These are phyloP conservation scores for Plectranthus barbatus DNA, from an alignment of 257 asterid species.

Conservation along the genomic window DNA sequence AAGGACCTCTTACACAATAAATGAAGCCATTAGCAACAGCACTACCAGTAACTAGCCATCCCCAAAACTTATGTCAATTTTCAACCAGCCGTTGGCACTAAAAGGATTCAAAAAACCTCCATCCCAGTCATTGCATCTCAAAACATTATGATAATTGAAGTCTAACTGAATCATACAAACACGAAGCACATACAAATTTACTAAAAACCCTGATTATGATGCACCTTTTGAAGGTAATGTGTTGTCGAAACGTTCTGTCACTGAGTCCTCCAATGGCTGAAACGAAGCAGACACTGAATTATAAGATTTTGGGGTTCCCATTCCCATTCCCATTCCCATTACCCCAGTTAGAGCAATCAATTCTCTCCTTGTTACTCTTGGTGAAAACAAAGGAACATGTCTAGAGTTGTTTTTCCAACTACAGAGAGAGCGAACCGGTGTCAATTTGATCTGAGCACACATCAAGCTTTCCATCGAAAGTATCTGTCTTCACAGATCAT, in stretches of 20 bases:
- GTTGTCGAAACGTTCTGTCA: conserved; percentile 39
- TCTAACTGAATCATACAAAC: not conserved
- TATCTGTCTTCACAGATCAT: conserved; percentile 14
- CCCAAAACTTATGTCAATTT: not conserved
- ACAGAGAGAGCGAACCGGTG: conserved; percentile 26
- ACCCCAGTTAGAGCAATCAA: conserved; percentile 13
- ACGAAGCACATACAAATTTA: not conserved
- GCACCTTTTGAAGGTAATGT: conserved; percentile 71
- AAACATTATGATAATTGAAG: not conserved
- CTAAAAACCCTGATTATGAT: not conserved
- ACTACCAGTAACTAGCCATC: not conserved
- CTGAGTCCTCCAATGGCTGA: conserved; percentile 47
- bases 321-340: too few species aligned
- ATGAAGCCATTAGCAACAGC: conserved; percentile 21
- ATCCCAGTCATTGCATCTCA: not conserved
- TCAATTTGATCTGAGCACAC: conserved; percentile 41
- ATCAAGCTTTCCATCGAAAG: conserved; percentile 61
- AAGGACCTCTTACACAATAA: conserved; percentile 56
- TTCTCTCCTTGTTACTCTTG: conserved; percentile 23
- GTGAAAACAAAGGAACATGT: conserved; percentile 24
- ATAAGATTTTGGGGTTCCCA: conserved; percentile 30
- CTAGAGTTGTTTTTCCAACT: conserved; percentile 15
- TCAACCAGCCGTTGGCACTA: not conserved
- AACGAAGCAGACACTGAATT: conserved; percentile 46
- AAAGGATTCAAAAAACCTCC: not conserved